Base-by-base conservation (phyloP, 345 rosid species). In the Linum tenue region DNA sequence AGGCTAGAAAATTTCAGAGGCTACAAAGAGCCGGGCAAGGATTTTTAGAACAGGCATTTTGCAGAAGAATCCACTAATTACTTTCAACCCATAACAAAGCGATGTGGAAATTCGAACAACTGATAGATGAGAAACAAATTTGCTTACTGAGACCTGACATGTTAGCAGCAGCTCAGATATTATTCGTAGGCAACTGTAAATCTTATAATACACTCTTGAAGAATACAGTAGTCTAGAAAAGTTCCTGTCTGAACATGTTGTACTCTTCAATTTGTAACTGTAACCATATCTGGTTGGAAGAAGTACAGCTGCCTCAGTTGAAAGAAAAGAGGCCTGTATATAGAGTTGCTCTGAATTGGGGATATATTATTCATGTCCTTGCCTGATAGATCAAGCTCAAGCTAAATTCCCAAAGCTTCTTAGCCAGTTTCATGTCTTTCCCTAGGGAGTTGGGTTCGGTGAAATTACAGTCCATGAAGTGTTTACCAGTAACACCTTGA, bases 71-170 rank as follows among this genome's bases (percentile, higher is more conserved):
- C 17, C 40, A 44, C 37, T 68, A 50, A n/a, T 39, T 38, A 7
- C 6, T 48, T 37, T 7, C 92, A 88, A 55, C 88, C 81, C n/a
- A 92, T 84, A 48, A 90, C 90, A 0, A 88, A 88, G 22, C 31
- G 31, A n/a, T n/a, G 31, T 22, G 31, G 31, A 22, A 14, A 56
- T 53, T 55, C 4, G 31, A 22, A 22, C 9, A 56, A 61, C 55
- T 8, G 44, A 9, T 56, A 37, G 37, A 35, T 12, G 59, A 35
- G 6, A 37, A 64, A 41, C 16, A 57, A 43, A 64, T 37, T 15
- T 48, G 62, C 39, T 6, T 56, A 53, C 15, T 2, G 69, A 64
- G 39, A 22, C 62, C 41, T 57, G 10, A 51, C 39, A 3, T 64
- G 51, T 43, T 22, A 22, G 31, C 31, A 56, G 40, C 61, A 17